Evolutionary conservation across 352 stramenopile species (phyloP), one percentile per base, ranked within the genome.

Genomic region (Aphanomyces invadans): DNA sequence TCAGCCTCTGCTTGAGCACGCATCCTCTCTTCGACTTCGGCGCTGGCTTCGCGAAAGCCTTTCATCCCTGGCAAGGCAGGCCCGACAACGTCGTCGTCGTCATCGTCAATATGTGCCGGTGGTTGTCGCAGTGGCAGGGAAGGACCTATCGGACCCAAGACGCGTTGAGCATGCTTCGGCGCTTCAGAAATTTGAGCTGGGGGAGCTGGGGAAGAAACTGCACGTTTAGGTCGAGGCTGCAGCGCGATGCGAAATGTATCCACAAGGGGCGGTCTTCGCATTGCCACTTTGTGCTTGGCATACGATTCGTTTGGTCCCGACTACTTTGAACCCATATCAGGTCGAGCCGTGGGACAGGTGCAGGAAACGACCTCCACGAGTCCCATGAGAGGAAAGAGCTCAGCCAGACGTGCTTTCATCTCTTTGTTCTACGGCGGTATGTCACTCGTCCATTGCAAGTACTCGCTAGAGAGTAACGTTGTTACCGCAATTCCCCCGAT

Each of bases 61-160:
- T 84, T 88, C 78, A 84, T 89, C 0, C 86, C 86, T 29, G 83
- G 86, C 12, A 95, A 69, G 15, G 79, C 80, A 28, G 86, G 86
- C 0, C 86, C 86, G 2, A 95, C 70, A 28, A 87, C 42, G 2
- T 80, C 68, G 15, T 76, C 77, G 4, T 86, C 75, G 0, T 84
- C 77, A 21, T 87, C 76, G 2, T 81, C 75, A 1, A 87, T 73
- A 3, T 79, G 71, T 29, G 49, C n/a, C n/a, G n/a, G 38, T 49
- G 31, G 29, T 38, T 25, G 21, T n/a, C 7, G 28, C 1, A 44
- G 60, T 36, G 60, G 60, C 15, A 23, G 21, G 11, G 55, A 44
- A 12, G 60, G 60, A 9, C 60, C 60, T 4, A 67, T 67, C 11
- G 60, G 46, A 54, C n/a, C 46, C 26, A 25, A 31, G 46, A 29